Evolutionary conservation across 768 basidiomycete species (phyloP), one percentile per base, ranked within the genome.

Genomic region (Leucocoprinus birnbaumii): DNA sequence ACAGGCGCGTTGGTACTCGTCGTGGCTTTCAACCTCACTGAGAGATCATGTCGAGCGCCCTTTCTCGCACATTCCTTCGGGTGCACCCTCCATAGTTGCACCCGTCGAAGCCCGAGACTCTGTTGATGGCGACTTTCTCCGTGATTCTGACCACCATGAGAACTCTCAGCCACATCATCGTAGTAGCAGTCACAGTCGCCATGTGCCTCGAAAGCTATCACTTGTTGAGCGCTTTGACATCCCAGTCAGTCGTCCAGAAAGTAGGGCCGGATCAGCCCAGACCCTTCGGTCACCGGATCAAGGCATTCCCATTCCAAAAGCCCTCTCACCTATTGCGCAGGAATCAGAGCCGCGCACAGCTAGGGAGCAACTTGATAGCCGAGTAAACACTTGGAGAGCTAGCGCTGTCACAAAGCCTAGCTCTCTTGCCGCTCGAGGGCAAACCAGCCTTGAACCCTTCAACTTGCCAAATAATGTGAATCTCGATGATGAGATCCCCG

Each of bases 1-100:
- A 34, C 80, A 83, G 58, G 93, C 93, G 16, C 78, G 82, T 25
- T 95, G 93, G 93, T 89, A 85, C 61, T 71, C 82, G 16, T 71
- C 83, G 0, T 96, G 90, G 89, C 57, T 84, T 19, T 73, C 78
- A 1, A 74, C 78, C n/a, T 66, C 79, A 52, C 68, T 71, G 50
- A 63, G 77, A 58, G 74, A 80, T 37, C 58, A 68, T 21, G 61
- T 66, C 14, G 83, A 84, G 4, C 50, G 61, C 24, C 42, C 58
- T 62, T 71, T 35, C 65, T 73, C 24, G 66, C 74, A 34, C 70
- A 64, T 67, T 40, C 65, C 78, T 24, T 65, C 75, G 42, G 56
- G 68, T 49, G 70, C 77, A 4, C 77, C 79, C 27, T 77, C 78
- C 1, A 51, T 79, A 19, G 72, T 72, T 85, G 86, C 62, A 76